Conservation (phyloP, 2,329 filamentous ascomycete genomes). For the Calonectria pseudoreteaudii region DNA sequence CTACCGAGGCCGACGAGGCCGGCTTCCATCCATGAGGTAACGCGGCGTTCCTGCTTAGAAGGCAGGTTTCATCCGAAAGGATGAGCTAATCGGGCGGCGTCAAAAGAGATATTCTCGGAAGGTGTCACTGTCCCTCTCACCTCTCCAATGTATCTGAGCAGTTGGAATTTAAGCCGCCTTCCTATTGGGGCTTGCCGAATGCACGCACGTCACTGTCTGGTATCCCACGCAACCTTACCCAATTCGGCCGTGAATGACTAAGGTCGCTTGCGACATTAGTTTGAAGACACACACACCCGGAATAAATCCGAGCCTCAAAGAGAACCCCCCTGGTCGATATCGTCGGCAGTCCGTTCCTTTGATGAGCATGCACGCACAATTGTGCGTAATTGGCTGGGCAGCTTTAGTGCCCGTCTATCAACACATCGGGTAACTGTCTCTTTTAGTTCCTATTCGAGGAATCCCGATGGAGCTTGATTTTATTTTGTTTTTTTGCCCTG, state of each 20-base stretch:
- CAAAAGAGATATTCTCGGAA: not conserved
- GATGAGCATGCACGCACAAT: not conserved
- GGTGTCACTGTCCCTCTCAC: not conserved
- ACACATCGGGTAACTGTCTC: not conserved
- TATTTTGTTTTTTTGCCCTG: no score
- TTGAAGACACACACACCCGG: not conserved
- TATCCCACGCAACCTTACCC: not conserved
- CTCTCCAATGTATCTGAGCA: not conserved
- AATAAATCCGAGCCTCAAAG: not conserved
- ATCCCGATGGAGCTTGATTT: not conserved
- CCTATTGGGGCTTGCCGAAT: not conserved
- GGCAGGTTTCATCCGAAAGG: not conserved
- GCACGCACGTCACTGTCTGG: not conserved
- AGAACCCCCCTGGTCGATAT: not conserved
- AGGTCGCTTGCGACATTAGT: not conserved
- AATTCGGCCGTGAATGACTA: not conserved
- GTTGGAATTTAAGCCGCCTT: not conserved
- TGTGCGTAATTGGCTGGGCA: not conserved
- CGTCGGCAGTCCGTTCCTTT: not conserved
- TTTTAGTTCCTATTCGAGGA: not conserved
- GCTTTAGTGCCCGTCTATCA: not conserved
- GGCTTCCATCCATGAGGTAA: not conserved
- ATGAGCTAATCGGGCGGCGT: not conserved
- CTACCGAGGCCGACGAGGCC: not conserved
- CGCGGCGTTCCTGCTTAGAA: not conserved